Base-by-base conservation (phyloP, 2,329 filamentous ascomycete genomes). In the Pleoardoris graminearum region DNA sequence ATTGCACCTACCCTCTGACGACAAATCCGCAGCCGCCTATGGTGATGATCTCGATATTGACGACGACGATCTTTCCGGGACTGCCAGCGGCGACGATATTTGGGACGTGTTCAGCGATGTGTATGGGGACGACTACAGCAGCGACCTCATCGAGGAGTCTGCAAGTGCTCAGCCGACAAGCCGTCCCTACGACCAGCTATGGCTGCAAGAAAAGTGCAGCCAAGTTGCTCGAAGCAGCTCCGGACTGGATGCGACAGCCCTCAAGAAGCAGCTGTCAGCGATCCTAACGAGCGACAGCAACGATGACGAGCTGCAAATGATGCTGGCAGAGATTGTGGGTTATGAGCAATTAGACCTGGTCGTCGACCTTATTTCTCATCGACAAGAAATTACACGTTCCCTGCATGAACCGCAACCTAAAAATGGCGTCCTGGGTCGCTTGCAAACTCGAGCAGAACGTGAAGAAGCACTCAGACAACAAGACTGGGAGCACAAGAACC, bases 331-430 rank as follows among this genome's bases (percentile, higher is more conserved):
- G 63, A 84, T 97, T 37, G 80, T 99, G 54, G 94, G 95, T 0
- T 97, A 93, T 65, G 91, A 94, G 63, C 91, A 97, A 67, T 79
- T 99, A 16, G 93, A 99, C 60, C 86, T 99, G 64, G 88, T 97
- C 48, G 92, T 92, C 57, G 90, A 97, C 57, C 78, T 97, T n/a
- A 87, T 97, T 47, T 82, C 85, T 2, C 86, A 93, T 69, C 85
- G 91, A 47, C 77, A 82, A 46, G 83, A 89, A 39, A 84, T 97
- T 38, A 73, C 48, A 4, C 62, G 65, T 17, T 65, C 71, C 5
- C 48, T 69, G 22, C 64, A 61, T 55, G 67, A 62, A 42, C 56
- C 57, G 7, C 49, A 51, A 21, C 39, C 68, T 43, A 76, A 75
- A 48, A 74, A 82, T 57, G 78, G 78, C 1, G 66, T 80, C 35